A percentile compares a stretch with the other conserved stretches of the same genome.
Conservation (phyloP, 257 asterid genomes). For the Galeopsis tetrahit region DNA sequence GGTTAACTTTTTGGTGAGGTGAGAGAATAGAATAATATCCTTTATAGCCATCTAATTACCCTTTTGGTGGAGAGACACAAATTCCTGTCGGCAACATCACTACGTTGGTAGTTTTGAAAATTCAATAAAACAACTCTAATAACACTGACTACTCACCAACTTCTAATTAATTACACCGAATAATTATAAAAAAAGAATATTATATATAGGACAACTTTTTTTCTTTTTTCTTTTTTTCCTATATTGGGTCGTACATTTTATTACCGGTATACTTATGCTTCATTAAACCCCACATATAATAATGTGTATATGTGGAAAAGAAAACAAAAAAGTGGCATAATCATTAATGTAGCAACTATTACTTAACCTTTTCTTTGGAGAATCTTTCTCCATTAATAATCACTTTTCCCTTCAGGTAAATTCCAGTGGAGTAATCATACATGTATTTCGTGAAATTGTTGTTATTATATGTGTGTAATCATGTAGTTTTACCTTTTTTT, state of each 20-base stretch:
- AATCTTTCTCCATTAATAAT: slow-evolving; percentile 46
- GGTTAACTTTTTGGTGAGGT: slow-evolving; percentile 41
- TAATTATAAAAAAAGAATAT: background rate
- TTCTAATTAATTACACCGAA: slow-evolving; percentile 38
- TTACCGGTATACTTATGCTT: slow-evolving; percentile 32
- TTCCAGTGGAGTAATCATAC: background rate
- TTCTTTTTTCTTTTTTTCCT: background rate
- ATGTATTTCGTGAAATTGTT: background rate
- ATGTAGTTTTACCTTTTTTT: background rate
- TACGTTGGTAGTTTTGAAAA: slow-evolving; percentile 36
- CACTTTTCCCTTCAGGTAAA: slow-evolving; percentile 1
- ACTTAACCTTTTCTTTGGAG: slow-evolving; percentile 38
- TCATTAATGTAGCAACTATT: slow-evolving; percentile 52
- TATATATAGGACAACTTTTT: background rate
- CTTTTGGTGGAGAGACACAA: slow-evolving; percentile 71
- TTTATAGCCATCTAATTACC: slow-evolving; percentile 56
- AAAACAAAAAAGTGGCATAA: slow-evolving; percentile 40
- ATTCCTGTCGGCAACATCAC: slow-evolving; percentile 77
- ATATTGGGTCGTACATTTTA: slow-evolving; percentile 27
- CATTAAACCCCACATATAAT: slow-evolving; percentile 37
- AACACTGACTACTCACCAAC: slow-evolving; percentile 81
- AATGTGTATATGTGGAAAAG: slow-evolving; percentile 12
- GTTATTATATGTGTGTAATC: background rate
- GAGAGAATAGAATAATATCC: slow-evolving; percentile 46
- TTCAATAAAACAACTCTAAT: slow-evolving; percentile 33